Percentiles rank a stretch among this genome's conserved stretches.
These are phyloP conservation scores for Discostella stelligeroides DNA, from an alignment of 108 stramenopile genomes.

Conservation along the genomic window DNA sequence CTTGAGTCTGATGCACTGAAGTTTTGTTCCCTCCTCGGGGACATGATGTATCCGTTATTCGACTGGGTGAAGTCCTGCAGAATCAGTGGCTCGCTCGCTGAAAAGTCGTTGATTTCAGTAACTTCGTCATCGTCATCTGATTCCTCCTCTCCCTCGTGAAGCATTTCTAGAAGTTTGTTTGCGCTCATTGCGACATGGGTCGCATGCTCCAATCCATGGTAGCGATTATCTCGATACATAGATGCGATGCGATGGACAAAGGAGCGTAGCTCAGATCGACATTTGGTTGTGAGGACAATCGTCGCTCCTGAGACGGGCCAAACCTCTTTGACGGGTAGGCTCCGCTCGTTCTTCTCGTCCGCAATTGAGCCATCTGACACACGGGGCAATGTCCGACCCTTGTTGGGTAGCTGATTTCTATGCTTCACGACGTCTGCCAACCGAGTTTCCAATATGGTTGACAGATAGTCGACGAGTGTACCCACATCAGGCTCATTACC, in stretches of 20 bases:
- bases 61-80: neutral
- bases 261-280: slow-evolving; percentile 50
- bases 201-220: slow-evolving; percentile 73
- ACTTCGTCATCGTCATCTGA: slow-evolving; percentile 13
- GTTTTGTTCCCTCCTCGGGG: neutral
- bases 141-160: slow-evolving; percentile 33
- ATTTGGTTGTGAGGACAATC: slow-evolving; percentile 30
- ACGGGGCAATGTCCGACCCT: neutral
- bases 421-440: slow-evolving; percentile 43
- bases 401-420: slow-evolving; percentile 4
- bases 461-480: slow-evolving; percentile 30
- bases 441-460: slow-evolving; percentile 39
- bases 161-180: slow-evolving; percentile 60
- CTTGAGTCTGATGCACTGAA: slow-evolving; percentile 1
- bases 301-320: neutral
- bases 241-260: slow-evolving; percentile 64
- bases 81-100: neutral
- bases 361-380: neutral
- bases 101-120: slow-evolving; percentile 11
- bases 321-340: neutral
- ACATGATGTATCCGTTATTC: slow-evolving; percentile 6
- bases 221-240: slow-evolving; percentile 62
- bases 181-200: slow-evolving; percentile 61
- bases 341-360: neutral
- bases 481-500: slow-evolving; percentile 24